Conservation (phyloP, 192 early-diverging fungal genomes). For the Tieghemiomyces parasiticus region DNA sequence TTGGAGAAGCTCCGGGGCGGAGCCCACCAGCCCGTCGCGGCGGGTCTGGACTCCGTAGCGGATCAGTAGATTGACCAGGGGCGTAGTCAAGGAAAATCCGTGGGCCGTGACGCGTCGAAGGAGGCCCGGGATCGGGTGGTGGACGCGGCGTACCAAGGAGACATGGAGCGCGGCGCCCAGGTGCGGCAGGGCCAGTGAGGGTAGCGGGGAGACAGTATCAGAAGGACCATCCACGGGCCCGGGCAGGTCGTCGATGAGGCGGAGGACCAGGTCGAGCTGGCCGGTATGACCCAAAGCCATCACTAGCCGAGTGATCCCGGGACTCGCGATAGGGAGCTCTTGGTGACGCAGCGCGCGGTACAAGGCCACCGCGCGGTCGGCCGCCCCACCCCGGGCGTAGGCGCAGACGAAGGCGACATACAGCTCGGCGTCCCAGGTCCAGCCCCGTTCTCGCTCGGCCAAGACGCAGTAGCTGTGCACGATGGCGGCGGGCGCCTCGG, state of each 20-base stretch:
- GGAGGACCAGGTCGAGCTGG: not conserved
- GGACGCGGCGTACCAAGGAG: not conserved
- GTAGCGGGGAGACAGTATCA: not conserved
- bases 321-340: not conserved
- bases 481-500: not conserved
- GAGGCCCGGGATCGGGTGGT: not conserved
- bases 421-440: not conserved
- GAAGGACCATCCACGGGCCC: not conserved
- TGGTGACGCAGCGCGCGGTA: not conserved
- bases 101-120: not conserved
- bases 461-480: not conserved
- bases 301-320: not conserved
- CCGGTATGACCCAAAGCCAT: not conserved
- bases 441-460: not conserved
- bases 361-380: not conserved
- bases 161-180: not conserved
- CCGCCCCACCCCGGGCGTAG: not conserved
- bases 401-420: not conserved
- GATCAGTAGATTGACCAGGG: not conserved
- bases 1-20: too few species aligned
- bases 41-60: not conserved
- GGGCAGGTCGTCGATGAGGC: not conserved
- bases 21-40: too few species aligned
- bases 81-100: not conserved
- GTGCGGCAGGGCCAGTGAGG: not conserved